phyloP scores from a whole-genome alignment of 441 rosid genomes.

The Pelargonium hybrid region DNA sequence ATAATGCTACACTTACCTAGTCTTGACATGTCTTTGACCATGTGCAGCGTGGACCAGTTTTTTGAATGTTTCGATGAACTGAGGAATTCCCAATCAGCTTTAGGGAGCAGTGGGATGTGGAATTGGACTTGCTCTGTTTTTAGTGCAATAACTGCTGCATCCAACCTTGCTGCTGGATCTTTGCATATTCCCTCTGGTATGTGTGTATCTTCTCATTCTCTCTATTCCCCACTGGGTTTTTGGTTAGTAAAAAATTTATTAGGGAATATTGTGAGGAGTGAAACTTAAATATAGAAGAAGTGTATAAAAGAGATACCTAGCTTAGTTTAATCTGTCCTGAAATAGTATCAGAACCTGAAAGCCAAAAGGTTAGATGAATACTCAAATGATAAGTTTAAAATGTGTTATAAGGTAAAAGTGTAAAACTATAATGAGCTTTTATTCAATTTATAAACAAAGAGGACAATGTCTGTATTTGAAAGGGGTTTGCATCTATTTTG shows the following conservation, averaged over 20 bases:
- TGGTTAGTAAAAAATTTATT: not conserved
- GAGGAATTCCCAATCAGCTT: slow-evolving; percentile 77
- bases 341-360: not conserved
- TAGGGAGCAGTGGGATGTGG: slow-evolving; percentile 95
- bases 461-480: not conserved
- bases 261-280: not conserved
- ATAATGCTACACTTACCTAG: slow-evolving; percentile 16
- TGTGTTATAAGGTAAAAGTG: not conserved
- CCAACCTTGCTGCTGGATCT: slow-evolving; percentile 98
- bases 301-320: not conserved
- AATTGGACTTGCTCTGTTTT: slow-evolving; percentile 96
- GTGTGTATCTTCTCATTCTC: slow-evolving; percentile 10
- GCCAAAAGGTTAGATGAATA: not conserved
- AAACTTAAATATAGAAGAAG: not conserved
- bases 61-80: slow-evolving; percentile 94
- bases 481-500: not conserved
- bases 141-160: slow-evolving; percentile 94
- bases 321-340: not conserved
- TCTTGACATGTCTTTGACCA: slow-evolving; percentile 18
- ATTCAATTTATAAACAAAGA: not conserved
- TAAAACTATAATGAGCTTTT: not conserved
- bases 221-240: not conserved
- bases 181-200: slow-evolving; percentile 75
- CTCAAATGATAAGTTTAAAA: not conserved
- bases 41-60: slow-evolving; percentile 83